Evolutionary conservation across 2,329 filamentous ascomycete genomes (phyloP), one percentile per base, ranked within the genome.

Genomic region (Escovopsis sp.): DNA sequence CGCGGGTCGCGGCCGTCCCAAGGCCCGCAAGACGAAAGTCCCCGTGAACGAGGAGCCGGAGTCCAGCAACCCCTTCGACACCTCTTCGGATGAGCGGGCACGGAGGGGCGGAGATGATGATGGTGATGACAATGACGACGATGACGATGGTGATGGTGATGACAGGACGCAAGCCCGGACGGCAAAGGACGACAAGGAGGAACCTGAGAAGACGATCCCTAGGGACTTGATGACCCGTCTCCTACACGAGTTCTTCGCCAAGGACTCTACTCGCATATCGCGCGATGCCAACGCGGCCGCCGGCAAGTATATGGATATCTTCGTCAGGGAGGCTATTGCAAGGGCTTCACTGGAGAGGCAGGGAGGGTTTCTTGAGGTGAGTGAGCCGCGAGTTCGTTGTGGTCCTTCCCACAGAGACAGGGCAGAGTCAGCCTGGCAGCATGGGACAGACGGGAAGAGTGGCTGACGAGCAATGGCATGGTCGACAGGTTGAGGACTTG

Each of bases 301-400:
- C 45, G 82, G 78, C 12, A 86, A 82, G 63, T 96, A 96, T 58
- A 73, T 95, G 61, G 86, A 95, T 60, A 76, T 89, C 0, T 96
- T 95, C 63, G 82, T 94, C 42, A 73, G 83, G 47, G 89, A 96
- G 65, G 85, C 86, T 1, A 78, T 96, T 57, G 85, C 86, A 12
- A 66, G 89, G 55, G 80, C 85, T 34, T 75, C 79, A 9, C 77
- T 78, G 45, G 82, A 85, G 66, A 80, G 81, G 56, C 67, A 68
- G 30, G 69, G 75, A 45, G 78, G 75, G 4, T 87, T 88, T 55
- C 58, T 89, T 33, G 85, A 91, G 74, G 81, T 86, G 50, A 61
- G 73, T 60, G 3, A 9, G 9, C 28, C 11, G 15, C 3, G 6
- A 12, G 15, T 10, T 15, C 28, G 28, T 32, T 11, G 4, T 11